Base-by-base conservation (phyloP, 768 basidiomycete species). In the Xerocomellus intermedius region DNA sequence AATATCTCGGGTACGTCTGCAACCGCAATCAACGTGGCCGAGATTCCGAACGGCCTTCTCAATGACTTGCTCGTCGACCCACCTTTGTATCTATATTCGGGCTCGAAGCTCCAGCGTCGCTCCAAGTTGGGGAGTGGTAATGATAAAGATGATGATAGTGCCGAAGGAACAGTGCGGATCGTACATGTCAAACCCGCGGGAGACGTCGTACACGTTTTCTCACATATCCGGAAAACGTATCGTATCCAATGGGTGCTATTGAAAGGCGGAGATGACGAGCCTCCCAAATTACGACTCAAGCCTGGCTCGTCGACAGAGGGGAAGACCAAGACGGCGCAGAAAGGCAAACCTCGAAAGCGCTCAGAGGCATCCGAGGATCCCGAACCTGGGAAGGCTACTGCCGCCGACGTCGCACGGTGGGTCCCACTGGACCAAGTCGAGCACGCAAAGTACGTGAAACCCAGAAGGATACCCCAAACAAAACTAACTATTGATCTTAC, bases 161-260 rank as follows among this genome's bases (percentile, higher is more conserved):
- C 42, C 2, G 50, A 51, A 14, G 59, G 42, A 2, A 33, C 39
- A 32, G 44, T 66, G 19, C 72, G 67, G 17, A 76, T 89, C 21
- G 61, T 72, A 37, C 72, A 76, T 54, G 74, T 85, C 50, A 72
- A 73, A 53, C 74, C 79, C 19, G 82, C 76, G 21, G 86, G 86
- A 12, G 80, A 87, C 55, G 83, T 95, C 36, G 54, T 85, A 4
- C 94, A 96, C 64, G 74, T 92, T 44, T 97, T 97, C 72, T 93
- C 91, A 9, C 94, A 98, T 67, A 90, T 95, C 66, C 84, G 77
- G 63, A 93, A 94, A 75, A 94, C 89, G 13, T 95, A 89, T 66
- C 80, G 84, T 54, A 78, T 82, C 17, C 83, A 86, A 59, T 89
- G 87, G 87, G 82, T 87, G 35, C 57, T 87, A 26, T 58, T 91